phyloP scores from a whole-genome alignment of 441 rosid species.

The Kokia cookei region DNA sequence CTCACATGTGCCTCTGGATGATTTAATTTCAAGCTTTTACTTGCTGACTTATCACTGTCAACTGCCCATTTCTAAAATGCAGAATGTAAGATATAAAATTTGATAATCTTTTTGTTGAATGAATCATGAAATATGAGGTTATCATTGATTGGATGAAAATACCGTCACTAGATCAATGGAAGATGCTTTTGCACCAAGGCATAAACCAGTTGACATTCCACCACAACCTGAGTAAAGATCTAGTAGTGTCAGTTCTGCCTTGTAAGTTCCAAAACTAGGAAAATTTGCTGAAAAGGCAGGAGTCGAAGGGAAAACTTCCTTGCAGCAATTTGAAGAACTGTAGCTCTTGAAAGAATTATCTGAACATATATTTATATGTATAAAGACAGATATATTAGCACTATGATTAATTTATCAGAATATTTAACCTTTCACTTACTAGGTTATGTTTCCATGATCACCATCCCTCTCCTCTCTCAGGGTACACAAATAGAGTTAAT shows the following conservation, averaged over 20 bases:
- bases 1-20: slow-evolving; percentile 76
- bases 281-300: slow-evolving; percentile 17
- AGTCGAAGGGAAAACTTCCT: slow-evolving; percentile 18
- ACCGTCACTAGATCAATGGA: slow-evolving; percentile 68
- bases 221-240: slow-evolving; percentile 96
- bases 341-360: slow-evolving; percentile 32
- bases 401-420: not conserved
- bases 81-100: slow-evolving; percentile 17
- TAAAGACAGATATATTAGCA: slow-evolving; percentile 12
- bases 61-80: slow-evolving; percentile 79
- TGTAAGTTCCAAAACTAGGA: slow-evolving; percentile 24
- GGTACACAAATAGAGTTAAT: not conserved
- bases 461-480: not conserved
- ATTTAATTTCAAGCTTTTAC: slow-evolving; percentile 77
- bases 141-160: slow-evolving; percentile 23
- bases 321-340: slow-evolving; percentile 16
- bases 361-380: slow-evolving; percentile 17
- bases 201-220: slow-evolving; percentile 94
- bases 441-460: not conserved
- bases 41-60: slow-evolving; percentile 65
- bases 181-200: slow-evolving; percentile 82
- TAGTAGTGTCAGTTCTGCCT: slow-evolving; percentile 47
- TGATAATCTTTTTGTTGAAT: slow-evolving; percentile 11
- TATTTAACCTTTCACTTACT: not conserved
- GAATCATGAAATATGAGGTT: slow-evolving; percentile 13